phyloP scores from a whole-genome alignment of 177 flowering plant species.

The Telopea speciosissima region DNA sequence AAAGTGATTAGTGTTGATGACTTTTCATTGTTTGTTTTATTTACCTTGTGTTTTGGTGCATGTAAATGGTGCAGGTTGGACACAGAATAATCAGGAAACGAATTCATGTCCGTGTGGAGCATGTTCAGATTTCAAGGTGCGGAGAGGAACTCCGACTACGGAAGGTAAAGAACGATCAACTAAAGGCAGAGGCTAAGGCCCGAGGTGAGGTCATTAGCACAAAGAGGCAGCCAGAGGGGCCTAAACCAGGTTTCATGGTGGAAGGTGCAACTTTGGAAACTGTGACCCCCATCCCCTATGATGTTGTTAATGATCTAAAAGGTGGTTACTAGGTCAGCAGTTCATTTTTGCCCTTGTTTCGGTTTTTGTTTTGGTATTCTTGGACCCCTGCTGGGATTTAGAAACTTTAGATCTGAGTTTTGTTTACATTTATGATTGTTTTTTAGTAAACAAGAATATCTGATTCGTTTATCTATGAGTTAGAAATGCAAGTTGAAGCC shows the following conservation, averaged over 20 bases:
- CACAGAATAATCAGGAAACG: slow-evolving; percentile 17
- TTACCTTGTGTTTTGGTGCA: neutral
- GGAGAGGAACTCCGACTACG: slow-evolving; percentile 10
- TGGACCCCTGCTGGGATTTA: neutral
- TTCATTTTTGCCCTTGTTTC: neutral
- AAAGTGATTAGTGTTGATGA: no score
- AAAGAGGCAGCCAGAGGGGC: slow-evolving; percentile 18
- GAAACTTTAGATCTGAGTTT: neutral
- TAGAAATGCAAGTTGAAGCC: neutral
- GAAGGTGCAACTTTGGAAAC: slow-evolving; percentile 18
- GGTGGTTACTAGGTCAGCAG: slow-evolving; percentile 13
- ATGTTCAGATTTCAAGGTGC: slow-evolving; percentile 18
- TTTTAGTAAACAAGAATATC: neutral
- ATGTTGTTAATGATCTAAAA: slow-evolving; percentile 23
- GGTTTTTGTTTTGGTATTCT: neutral
- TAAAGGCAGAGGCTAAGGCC: slow-evolving; percentile 18
- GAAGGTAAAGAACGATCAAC: slow-evolving; percentile 11
- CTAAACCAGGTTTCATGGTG: slow-evolving; percentile 23
- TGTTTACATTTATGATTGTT: neutral
- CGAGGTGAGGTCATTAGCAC: slow-evolving; percentile 19
- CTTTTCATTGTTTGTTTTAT: no score
- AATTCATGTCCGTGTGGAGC: slow-evolving; percentile 19
- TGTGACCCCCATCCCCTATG: slow-evolving; percentile 21
- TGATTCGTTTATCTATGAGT: neutral
- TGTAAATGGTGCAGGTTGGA: slow-evolving; percentile 10